Evolutionary conservation across 495 filamentous ascomycete species (phyloP).

Genomic region (Coniosporium apollinis): DNA sequence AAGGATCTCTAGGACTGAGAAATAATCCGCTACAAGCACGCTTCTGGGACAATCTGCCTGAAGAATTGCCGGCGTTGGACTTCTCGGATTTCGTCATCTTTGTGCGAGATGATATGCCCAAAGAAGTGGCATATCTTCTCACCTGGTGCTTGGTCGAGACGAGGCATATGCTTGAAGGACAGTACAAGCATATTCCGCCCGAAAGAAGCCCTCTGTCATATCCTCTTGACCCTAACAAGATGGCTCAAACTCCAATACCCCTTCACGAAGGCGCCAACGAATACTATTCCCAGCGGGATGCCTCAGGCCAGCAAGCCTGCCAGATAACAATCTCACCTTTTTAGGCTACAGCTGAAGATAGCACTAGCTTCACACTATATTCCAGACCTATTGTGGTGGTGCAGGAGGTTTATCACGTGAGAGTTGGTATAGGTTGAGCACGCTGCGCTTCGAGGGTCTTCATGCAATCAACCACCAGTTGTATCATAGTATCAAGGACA

Average conservation of each 20-base stretch:
- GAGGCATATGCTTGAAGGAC: conserved; percentile 4
- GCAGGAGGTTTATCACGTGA: no score
- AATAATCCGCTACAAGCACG: conserved; percentile 1
- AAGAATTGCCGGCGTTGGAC: conserved; percentile 9
- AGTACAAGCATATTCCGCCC: conserved; percentile 9
- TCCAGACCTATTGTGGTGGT: no score
- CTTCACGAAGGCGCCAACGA: background rate
- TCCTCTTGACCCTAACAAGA: conserved; percentile 11
- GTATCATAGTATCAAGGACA: no score
- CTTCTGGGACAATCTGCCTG: conserved; percentile 6
- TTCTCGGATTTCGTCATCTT: conserved; percentile 13
- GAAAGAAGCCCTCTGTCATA: conserved; percentile 10
- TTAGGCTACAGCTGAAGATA: no score
- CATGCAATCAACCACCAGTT: no score
- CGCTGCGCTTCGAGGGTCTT: no score
- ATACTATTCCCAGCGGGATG: no score
- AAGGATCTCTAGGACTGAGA: background rate
- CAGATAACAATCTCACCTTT: no score
- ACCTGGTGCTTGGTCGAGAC: conserved; percentile 12
- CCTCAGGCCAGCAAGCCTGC: no score
- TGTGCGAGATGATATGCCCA: conserved; percentile 11
- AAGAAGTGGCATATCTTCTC: conserved; percentile 11
- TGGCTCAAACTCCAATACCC: conserved; percentile 4
- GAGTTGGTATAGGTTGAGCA: no score
- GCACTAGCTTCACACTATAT: no score